Conservation (phyloP, 2,329 filamentous ascomycete genomes). For the Amauroascus verrucosus region DNA sequence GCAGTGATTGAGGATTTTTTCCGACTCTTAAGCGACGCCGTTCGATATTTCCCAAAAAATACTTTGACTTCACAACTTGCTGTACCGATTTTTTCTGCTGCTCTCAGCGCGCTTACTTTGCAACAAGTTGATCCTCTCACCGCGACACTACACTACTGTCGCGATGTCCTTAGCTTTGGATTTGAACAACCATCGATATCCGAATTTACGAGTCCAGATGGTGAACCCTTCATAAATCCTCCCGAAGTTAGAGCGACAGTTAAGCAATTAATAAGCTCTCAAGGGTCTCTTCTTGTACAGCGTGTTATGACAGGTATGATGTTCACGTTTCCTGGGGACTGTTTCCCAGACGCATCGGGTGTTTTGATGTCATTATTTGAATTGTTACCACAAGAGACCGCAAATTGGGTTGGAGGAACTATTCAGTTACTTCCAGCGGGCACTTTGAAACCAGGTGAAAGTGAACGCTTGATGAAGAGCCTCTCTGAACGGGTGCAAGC, state of each 20-base stretch:
- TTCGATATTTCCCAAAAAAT: conserved; percentile 82
- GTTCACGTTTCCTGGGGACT: conserved; percentile 95
- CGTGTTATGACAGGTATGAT: conserved; percentile 95
- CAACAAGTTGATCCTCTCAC: conserved; percentile 87
- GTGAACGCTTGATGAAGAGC: conserved; percentile 66
- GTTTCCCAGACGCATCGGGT: conserved; percentile 86
- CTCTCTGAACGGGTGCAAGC: conserved; percentile 66
- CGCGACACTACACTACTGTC: conserved; percentile 83
- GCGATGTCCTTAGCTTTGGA: conserved; percentile 83
- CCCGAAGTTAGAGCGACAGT: conserved; percentile 63
- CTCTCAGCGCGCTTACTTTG: conserved; percentile 72
- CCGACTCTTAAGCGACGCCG: conserved; percentile 78
- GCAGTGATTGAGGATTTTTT: conserved; percentile 91
- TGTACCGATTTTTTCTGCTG: conserved; percentile 73
- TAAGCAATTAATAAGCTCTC: conserved; percentile 56
- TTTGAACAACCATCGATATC: conserved; percentile 54
- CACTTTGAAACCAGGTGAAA: conserved; percentile 68
- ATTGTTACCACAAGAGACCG: conserved; percentile 67
- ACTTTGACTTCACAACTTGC: conserved; percentile 71
- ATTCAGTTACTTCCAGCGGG: conserved; percentile 74
- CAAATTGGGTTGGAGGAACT: conserved; percentile 72
- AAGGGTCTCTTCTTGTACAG: conserved; percentile 72
- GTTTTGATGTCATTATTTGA: conserved; percentile 86
- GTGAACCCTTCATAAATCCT: conserved; percentile 50
- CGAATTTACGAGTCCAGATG: conserved; percentile 51